Evolutionary conservation across 257 asterid species (phyloP), one percentile per base, ranked within the genome.

Genomic region (Oldenlandia corymbosa): DNA sequence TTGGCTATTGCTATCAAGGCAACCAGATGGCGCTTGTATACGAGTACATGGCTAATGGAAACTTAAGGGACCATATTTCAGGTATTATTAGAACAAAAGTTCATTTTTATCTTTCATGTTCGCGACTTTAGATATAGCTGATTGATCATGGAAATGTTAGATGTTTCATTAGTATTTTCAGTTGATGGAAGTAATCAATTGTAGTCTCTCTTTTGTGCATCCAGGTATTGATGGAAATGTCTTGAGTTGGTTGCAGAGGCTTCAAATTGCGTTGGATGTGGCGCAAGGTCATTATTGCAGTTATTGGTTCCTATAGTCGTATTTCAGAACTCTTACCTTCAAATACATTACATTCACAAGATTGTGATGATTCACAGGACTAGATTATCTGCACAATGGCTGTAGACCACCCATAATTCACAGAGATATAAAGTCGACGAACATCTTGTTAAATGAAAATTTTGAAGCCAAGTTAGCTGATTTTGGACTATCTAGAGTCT

Each of bases 31-130:
- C 78, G 11, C 75, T 78, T 37, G 75, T 78, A 24, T 75, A 74
- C 20, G 85, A 83, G 74, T 74, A 71, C 26, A 68, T 81, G 75
- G 79, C 73, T 28, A 78, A 76, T 42, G 83, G 84, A 56, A 70
- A 68, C 64, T 62, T 80, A 37, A 60, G 61, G 39, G 64, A 27
- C 32, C 76, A 54, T 70, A 69, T 81, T 30, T 67, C 71, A 64
- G 84, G 87, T n/a, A n/a, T n/a, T n/a, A n/a, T n/a, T n/a, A n/a
- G n/a, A n/a, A n/a, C n/a, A n/a, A n/a, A n/a, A n/a, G n/a, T n/a
- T n/a, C n/a, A n/a, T n/a, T n/a, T n/a, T n/a, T n/a, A n/a, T n/a
- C n/a, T n/a, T n/a, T n/a, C n/a, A n/a, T n/a, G n/a, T n/a, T n/a
- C n/a, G n/a, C n/a, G n/a, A n/a, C n/a, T n/a, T n/a, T n/a, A n/a